phyloP scores from a whole-genome alignment of 2,329 filamentous ascomycete species.

The Metarhizium anisopliae region DNA sequence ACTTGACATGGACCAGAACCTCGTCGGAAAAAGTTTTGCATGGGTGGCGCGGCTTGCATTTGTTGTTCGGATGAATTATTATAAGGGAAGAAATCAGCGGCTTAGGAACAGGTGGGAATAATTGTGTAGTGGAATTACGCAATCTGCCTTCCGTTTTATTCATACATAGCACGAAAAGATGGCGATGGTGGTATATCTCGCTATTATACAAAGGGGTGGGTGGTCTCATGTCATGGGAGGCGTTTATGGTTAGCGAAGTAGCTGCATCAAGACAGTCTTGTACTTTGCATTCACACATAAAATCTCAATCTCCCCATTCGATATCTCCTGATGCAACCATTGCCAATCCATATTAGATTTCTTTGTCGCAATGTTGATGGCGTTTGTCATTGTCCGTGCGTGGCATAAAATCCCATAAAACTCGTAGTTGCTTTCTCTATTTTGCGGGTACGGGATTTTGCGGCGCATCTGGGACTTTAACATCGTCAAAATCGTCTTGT shows the following conservation, averaged over 20 bases:
- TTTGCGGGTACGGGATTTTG: constrained; percentile 33
- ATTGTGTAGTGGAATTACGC: background rate
- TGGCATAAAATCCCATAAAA: background rate
- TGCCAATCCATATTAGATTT: background rate
- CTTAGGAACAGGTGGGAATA: background rate
- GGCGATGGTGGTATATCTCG: background rate
- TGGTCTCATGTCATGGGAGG: background rate
- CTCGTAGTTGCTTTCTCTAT: constrained; percentile 10
- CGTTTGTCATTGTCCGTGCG: background rate
- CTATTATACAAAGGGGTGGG: background rate
- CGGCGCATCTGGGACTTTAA: constrained; percentile 74
- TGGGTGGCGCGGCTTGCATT: constrained; percentile 1
- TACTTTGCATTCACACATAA: background rate
- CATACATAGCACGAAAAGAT: constrained; percentile 1
- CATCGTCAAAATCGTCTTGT: constrained; percentile 95
- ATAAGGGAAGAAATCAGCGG: background rate
- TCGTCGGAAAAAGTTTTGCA: constrained; percentile 1
- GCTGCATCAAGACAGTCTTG: background rate
- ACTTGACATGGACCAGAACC: background rate
- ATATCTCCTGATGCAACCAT: background rate
- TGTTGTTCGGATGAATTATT: background rate
- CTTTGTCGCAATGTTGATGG: background rate
- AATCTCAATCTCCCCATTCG: background rate
- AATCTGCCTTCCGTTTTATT: background rate
- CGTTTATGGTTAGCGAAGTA: background rate